Evolutionary conservation across 2,329 filamentous ascomycete species (phyloP), one percentile per base, ranked within the genome.

Genomic region (Chrysoporthe deuterocubensis): DNA sequence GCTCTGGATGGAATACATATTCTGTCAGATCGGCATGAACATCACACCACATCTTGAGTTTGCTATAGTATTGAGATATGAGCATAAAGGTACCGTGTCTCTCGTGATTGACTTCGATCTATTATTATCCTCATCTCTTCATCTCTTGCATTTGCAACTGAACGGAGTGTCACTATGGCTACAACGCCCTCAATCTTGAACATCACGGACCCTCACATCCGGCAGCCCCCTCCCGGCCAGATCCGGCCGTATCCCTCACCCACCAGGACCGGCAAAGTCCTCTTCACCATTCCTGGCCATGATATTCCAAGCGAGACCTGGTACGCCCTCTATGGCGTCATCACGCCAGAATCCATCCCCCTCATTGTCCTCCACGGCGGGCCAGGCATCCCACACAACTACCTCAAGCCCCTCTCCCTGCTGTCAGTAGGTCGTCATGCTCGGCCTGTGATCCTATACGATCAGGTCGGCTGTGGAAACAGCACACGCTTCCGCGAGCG

Each of bases 401-500:
- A 83, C 70, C 71, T 82, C 26, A 71, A 77, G 0, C 75, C 78
- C 0, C 74, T 85, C 37, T 74, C 73, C 0, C 75, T 78, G 50
- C 76, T 85, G 4, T 71, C 78, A 21, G 67, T 71, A 21, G 63
- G 72, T 21, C 57, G n/a, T 4, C 11, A 63, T 42, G 46, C 46
- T 7, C 61, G 61, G 7, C 82, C 85, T 0, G 75, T 87, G 2
- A 74, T 87, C 40, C 80, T 86, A 72, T 87, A 87, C 73, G 84
- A 87, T 71, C 84, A 87, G 69, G 77, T 87, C 63, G 84, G 85
- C 32, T 82, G 80, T 69, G 85, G 83, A 9, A 72, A 73, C 16
- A 84, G 80, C 61, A 63, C 61, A 16, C 32, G 37, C 14, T 60
- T 60, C 57, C 57, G 57, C n/a, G 57, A 60, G 4, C 57, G 57